Percentiles rank a stretch among this genome's conserved stretches.
Evolutionary conservation across 106 monocot genomes (phyloP).

Genomic region (Acanthochlamys bracteata): DNA sequence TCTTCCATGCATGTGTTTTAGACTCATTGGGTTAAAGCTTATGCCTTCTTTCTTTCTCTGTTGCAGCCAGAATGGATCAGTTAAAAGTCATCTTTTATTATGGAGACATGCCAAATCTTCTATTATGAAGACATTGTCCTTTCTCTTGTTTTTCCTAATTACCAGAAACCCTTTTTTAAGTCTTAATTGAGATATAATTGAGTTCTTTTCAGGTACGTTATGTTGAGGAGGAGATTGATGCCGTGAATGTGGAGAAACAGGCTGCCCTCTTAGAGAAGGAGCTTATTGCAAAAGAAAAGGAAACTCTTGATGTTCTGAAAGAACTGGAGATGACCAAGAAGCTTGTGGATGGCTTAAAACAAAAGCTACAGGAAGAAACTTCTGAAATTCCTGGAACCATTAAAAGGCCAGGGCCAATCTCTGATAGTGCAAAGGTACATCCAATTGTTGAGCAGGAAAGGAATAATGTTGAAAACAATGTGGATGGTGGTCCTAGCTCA

Average conservation of each 20-base stretch:
- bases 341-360: conserved; percentile 44
- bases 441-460: conserved; percentile 22
- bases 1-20: too few species aligned
- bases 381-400: conserved; percentile 19
- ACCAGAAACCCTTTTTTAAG: too few species aligned
- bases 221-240: conserved; percentile 25
- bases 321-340: conserved; percentile 73
- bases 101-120: too few species aligned
- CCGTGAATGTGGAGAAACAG: conserved; percentile 30
- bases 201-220: conserved; percentile 15
- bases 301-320: conserved; percentile 66
- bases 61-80: too few species aligned
- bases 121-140: too few species aligned
- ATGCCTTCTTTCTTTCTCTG: too few species aligned
- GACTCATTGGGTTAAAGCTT: too few species aligned
- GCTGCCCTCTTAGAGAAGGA: conserved; percentile 67
- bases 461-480: conserved; percentile 5
- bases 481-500: not conserved
- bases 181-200: not conserved
- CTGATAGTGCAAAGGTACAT: conserved; percentile 25
- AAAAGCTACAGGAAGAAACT: conserved; percentile 42
- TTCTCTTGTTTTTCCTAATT: too few species aligned
- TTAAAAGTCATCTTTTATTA: too few species aligned
- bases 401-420: conserved; percentile 1
- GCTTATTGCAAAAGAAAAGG: conserved; percentile 71